phyloP scores from a whole-genome alignment of 345 rosid species.

The Iberis pinnata region DNA sequence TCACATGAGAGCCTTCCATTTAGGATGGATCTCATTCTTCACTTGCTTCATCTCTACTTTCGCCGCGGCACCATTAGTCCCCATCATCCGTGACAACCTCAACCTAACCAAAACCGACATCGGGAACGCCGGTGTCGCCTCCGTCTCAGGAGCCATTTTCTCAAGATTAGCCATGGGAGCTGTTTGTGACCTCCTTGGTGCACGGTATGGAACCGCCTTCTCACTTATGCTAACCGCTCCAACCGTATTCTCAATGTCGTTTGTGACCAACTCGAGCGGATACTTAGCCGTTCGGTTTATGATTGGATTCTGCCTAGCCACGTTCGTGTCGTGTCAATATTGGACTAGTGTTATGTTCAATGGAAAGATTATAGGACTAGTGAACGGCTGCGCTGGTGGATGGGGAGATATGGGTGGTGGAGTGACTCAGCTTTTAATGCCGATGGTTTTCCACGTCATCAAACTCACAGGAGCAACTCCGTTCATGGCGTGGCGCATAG shows the following conservation, averaged over 20 bases:
- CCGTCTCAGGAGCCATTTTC: constrained; percentile 72
- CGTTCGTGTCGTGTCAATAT: constrained; percentile 83
- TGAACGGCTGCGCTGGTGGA: constrained; percentile 76
- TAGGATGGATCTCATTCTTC: constrained; percentile 87
- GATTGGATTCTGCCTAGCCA: constrained; percentile 89
- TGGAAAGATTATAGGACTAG: constrained; percentile 69
- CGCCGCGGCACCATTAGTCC: constrained; percentile 80
- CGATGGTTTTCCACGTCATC: constrained; percentile 55
- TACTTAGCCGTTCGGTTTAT: constrained; percentile 70
- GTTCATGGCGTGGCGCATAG: constrained; percentile 84
- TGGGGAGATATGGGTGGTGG: constrained; percentile 98
- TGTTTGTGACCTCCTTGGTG: constrained; percentile 65
- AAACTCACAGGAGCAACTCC: constrained; percentile 53
- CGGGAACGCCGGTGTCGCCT: constrained; percentile 82
- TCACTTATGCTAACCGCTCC: constrained; percentile 70
- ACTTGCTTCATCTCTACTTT: constrained; percentile 82
- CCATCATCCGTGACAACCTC: constrained; percentile 74
- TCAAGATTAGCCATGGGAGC: constrained; percentile 86
- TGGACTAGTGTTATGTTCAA: constrained; percentile 92
- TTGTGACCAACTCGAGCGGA: constrained; percentile 47
- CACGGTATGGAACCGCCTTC: constrained; percentile 71
- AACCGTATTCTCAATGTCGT: constrained; percentile 73
- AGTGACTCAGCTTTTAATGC: constrained; percentile 78
- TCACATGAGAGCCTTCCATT: constrained; percentile 81
- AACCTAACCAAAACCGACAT: constrained; percentile 53